These are phyloP conservation scores for Piper betle DNA, from an alignment of 164 flowering plant species.

Conservation along the genomic window DNA sequence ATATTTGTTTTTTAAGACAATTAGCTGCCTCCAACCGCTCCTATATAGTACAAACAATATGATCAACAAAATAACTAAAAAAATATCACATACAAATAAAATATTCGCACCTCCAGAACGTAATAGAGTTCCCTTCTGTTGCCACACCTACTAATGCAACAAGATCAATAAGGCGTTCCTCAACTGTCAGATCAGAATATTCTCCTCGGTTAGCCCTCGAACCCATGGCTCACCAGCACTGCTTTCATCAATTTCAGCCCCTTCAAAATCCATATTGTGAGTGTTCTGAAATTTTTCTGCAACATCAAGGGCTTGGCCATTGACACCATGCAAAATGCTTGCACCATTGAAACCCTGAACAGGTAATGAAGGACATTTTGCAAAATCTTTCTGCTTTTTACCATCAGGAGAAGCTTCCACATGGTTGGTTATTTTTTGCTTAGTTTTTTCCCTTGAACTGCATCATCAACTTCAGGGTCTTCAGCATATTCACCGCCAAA, in stretches of 20 bases:
- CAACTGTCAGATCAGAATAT: slow-evolving; percentile 70
- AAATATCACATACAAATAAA: background rate
- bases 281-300: slow-evolving; percentile 12
- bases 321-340: slow-evolving; percentile 8
- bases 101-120: slow-evolving; percentile 57
- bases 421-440: slow-evolving; percentile 6
- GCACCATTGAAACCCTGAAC: slow-evolving; percentile 19
- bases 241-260: slow-evolving; percentile 63
- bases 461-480: slow-evolving; percentile 70
- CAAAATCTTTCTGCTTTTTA: slow-evolving; percentile 21
- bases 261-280: slow-evolving; percentile 26
- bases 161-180: slow-evolving; percentile 84
- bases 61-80: background rate
- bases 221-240: slow-evolving; percentile 75
- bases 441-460: slow-evolving; percentile 18
- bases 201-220: slow-evolving; percentile 80
- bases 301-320: slow-evolving; percentile 18
- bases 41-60: slow-evolving; percentile 23
- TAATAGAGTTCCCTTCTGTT: slow-evolving; percentile 77
- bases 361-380: slow-evolving; percentile 15
- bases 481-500: slow-evolving; percentile 65
- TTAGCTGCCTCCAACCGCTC: slow-evolving; percentile 90
- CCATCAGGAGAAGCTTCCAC: slow-evolving; percentile 12
- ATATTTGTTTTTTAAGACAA: slow-evolving; percentile 89
- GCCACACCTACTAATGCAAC: slow-evolving; percentile 82